Base-by-base conservation (phyloP, 352 stramenopile genomes). In the Phytophthora fragariae region DNA sequence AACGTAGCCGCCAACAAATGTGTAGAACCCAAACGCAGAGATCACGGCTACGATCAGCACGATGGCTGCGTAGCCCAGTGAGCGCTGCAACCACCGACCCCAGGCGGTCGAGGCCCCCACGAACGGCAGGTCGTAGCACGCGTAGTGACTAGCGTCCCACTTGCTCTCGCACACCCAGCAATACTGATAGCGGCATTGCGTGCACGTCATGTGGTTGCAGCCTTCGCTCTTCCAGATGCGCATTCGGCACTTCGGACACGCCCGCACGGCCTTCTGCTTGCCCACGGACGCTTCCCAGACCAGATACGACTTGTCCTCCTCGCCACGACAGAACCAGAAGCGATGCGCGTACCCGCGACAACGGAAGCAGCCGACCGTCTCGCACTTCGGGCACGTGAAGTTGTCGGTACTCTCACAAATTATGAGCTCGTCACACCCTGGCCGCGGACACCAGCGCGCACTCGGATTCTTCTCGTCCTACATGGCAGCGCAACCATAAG, bases 141-240 rank as follows among this genome's bases (percentile, higher is more conserved):
- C 76, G 67, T 93, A 93, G 58, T 93, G 86, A 57, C 81, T 90
- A 11, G 80, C 65, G 50, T 88, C 75, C 86, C 85, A 94, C 15
- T 33, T 49, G 24, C 67, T 79, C 24, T 84, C 83, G 46, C 86
- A 94, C 8, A 92, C 77, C 86, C 86, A 93, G 68, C 86, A 93
- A 62, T 88, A 93, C 64, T 93, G 72, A 53, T 82, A 79, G 7
- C 80, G 83, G 39, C 86, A 93, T 41, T 77, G 71, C n/a, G 81
- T 80, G 65, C 86, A 93, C 29, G 79, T 92, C 77, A 93, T 93
- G 75, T 93, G 86, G 61, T 92, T 92, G 54, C 70, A 84, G 14
- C 86, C 86, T 64, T 93, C 86, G 44, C 77, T 88, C 74, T 92
- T 93, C 86, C 86, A 93, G 60, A 93, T 93, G 50, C 83, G 78